Conservation (phyloP, 2,329 filamentous ascomycete genomes). For the Aspergillus floridensis region DNA sequence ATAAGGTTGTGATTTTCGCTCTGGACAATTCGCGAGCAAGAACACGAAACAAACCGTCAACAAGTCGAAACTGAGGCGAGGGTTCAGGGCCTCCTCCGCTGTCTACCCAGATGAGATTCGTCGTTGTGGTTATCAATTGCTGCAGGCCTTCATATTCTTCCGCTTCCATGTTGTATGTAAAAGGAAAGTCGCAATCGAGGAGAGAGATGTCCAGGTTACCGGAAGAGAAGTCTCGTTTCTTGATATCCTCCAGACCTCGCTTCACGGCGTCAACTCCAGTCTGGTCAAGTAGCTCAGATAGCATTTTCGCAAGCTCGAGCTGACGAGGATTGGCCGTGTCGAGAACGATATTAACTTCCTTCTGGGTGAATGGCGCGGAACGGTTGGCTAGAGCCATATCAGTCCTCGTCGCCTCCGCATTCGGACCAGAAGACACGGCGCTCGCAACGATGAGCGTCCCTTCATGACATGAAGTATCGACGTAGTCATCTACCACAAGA, state of each 20-base stretch:
- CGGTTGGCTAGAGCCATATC: background rate
- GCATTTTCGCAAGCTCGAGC: background rate
- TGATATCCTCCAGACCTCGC: background rate
- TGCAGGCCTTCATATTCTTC: slow-evolving; percentile 2
- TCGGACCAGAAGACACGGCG: background rate
- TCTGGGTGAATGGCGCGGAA: background rate
- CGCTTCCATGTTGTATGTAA: slow-evolving; percentile 3
- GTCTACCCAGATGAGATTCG: slow-evolving; percentile 10
- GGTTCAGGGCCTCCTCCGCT: slow-evolving; percentile 10
- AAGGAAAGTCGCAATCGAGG: slow-evolving; percentile 3
- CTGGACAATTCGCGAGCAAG: slow-evolving; percentile 7
- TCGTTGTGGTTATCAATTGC: background rate
- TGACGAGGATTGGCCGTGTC: background rate
- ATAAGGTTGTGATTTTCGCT: slow-evolving; percentile 2
- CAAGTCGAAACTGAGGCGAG: slow-evolving; percentile 8
- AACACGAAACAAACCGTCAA: slow-evolving; percentile 14
- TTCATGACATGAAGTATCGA: slow-evolving; percentile 9
- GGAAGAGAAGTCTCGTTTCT: background rate
- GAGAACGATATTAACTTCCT: background rate
- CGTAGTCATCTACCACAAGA: slow-evolving; percentile 16
- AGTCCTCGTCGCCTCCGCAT: too few relatives aligned
- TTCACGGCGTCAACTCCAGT: background rate
- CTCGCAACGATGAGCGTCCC: slow-evolving; percentile 14
- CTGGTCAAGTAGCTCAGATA: background rate
- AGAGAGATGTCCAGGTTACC: slow-evolving; percentile 4